Evolutionary conservation across 352 stramenopile genomes (phyloP).

Genomic region (Globisporangium abappressorium): DNA sequence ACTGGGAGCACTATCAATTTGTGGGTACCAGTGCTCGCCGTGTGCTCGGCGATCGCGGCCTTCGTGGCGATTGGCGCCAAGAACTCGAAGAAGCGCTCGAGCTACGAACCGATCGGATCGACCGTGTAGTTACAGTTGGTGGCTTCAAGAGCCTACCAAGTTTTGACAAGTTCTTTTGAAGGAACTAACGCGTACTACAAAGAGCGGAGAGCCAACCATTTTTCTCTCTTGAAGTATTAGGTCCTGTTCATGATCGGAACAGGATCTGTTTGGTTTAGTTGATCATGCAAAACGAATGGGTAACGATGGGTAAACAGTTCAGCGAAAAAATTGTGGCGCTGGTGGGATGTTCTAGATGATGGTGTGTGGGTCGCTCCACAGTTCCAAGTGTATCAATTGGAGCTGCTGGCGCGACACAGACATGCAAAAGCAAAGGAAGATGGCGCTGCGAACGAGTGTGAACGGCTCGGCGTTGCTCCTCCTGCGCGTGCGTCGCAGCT

Average conservation of each 20-base stretch:
- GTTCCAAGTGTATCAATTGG: background rate
- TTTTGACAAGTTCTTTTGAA: background rate
- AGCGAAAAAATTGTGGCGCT: too few species aligned
- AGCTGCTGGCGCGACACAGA: constrained; percentile 6
- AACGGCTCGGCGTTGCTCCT: constrained; percentile 8
- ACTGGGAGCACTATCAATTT: background rate
- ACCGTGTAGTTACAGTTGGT: constrained; percentile 18
- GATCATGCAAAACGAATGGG: too few species aligned
- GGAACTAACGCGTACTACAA: background rate
- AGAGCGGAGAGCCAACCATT: too few species aligned
- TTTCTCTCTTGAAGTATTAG: too few species aligned
- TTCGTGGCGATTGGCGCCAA: constrained; percentile 37
- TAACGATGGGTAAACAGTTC: too few species aligned
- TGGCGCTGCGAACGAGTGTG: background rate
- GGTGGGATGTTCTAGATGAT: too few species aligned
- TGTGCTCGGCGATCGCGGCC: constrained; percentile 26
- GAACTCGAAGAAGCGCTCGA: constrained; percentile 40
- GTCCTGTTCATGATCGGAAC: too few species aligned
- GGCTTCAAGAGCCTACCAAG: background rate
- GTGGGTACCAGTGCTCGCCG: constrained; percentile 24
- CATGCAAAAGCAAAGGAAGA: background rate
- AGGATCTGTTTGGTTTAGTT: too few species aligned
- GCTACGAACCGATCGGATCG: constrained; percentile 39
- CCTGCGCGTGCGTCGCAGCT: constrained; percentile 16
- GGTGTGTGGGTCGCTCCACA: background rate